Evolutionary conservation across 2,329 filamentous ascomycete genomes (phyloP).

Genomic region (Venturia pyrina): DNA sequence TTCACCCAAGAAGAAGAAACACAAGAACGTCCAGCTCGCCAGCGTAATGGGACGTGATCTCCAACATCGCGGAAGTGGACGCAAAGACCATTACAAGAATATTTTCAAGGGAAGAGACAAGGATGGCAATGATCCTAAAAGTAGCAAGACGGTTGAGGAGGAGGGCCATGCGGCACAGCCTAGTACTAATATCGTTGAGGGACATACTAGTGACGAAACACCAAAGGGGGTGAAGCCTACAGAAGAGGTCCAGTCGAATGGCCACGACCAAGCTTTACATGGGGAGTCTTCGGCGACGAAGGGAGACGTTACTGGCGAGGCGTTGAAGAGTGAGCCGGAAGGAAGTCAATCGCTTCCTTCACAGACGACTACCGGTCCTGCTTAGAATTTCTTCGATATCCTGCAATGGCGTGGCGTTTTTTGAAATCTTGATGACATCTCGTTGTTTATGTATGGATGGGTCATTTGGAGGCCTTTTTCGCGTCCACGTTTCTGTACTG

Average conservation of each 20-base stretch:
- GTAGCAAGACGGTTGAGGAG: neutral
- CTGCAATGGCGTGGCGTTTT: neutral
- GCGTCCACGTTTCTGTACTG: no score
- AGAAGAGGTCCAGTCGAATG: neutral
- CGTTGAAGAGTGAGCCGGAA: neutral
- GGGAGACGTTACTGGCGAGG: neutral
- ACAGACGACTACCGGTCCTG: neutral
- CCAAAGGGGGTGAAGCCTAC: neutral
- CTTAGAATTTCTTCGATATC: neutral
- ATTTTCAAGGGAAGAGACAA: neutral
- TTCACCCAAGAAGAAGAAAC: neutral
- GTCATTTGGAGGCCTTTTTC: no score
- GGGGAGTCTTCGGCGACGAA: neutral
- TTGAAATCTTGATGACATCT: neutral
- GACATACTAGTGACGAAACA: neutral
- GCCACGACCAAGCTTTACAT: neutral
- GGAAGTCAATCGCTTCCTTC: constrained; percentile 3
- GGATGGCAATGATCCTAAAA: neutral
- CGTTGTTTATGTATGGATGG: no score
- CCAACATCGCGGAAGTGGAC: neutral
- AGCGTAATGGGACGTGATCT: neutral
- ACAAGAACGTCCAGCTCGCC: neutral
- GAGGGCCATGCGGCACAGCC: neutral
- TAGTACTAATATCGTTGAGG: neutral
- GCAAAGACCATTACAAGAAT: constrained; percentile 3